These are phyloP conservation scores for Apiospora aurea DNA, from an alignment of 2,329 filamentous ascomycete species.

Conservation along the genomic window DNA sequence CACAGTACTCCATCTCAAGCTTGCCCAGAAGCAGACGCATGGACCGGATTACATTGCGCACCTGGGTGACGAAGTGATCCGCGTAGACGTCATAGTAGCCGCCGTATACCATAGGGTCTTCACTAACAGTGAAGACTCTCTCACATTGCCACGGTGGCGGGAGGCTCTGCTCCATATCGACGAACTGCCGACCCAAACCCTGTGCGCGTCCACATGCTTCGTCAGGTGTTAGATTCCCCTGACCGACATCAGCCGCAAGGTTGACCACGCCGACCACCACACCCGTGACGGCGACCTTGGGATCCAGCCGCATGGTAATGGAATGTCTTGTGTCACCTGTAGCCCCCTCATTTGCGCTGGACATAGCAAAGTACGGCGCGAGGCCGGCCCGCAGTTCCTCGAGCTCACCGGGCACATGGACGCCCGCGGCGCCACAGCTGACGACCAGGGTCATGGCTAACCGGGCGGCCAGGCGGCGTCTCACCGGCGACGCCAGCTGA, in stretches of 20 bases:
- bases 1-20: slow-evolving; percentile 24
- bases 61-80: slow-evolving; percentile 34
- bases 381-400: slow-evolving; percentile 2
- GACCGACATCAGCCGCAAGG: slow-evolving; percentile 29
- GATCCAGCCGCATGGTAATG: slow-evolving; percentile 27
- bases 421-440: slow-evolving; percentile 26
- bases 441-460: slow-evolving; percentile 30
- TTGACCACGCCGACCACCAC: slow-evolving; percentile 31
- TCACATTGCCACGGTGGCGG: slow-evolving; percentile 27
- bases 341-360: background rate
- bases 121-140: background rate
- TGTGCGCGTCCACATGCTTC: background rate
- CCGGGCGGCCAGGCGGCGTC: slow-evolving; percentile 29
- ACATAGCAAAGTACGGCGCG: background rate
- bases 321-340: too few species aligned
- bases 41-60: slow-evolving; percentile 34
- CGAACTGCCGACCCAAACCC: slow-evolving; percentile 21
- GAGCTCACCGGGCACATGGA: slow-evolving; percentile 29
- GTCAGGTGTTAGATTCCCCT: slow-evolving; percentile 25
- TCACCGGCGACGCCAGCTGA: slow-evolving; percentile 1
- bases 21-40: slow-evolving; percentile 33
- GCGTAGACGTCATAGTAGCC: slow-evolving; percentile 33
- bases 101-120: slow-evolving; percentile 27
- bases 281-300: slow-evolving; percentile 34
- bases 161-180: slow-evolving; percentile 26